These are phyloP conservation scores for Beauveria scarabaeidicola DNA, from an alignment of 2,329 filamentous ascomycete species.

Conservation along the genomic window DNA sequence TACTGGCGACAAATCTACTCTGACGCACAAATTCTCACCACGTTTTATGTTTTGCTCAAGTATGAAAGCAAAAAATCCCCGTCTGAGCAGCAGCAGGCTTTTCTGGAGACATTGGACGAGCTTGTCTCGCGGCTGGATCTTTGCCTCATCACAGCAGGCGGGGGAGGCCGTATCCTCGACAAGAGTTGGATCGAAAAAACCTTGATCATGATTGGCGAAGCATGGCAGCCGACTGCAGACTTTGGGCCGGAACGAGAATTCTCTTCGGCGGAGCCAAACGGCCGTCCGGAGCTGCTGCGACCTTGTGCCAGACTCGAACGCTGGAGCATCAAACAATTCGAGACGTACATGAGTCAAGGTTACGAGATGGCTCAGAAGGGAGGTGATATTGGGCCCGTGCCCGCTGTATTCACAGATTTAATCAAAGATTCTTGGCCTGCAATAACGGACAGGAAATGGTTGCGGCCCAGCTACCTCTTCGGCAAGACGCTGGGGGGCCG, in stretches of 20 bases:
- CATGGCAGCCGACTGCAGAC: slow-evolving; percentile 14
- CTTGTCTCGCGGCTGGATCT: slow-evolving; percentile 64
- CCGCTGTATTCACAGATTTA: slow-evolving; percentile 61
- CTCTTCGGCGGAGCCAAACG: slow-evolving; percentile 21
- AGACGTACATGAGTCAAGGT: slow-evolving; percentile 47
- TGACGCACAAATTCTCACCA: slow-evolving; percentile 59
- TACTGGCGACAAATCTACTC: slow-evolving; percentile 66
- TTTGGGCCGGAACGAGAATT: slow-evolving; percentile 15
- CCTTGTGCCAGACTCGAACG: slow-evolving; percentile 24
- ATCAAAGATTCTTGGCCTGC: slow-evolving; percentile 67
- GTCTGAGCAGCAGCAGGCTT: slow-evolving; percentile 13
- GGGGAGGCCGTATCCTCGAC: slow-evolving; percentile 43
- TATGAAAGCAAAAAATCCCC: background rate
- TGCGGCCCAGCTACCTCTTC: slow-evolving; percentile 63
- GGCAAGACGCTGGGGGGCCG: slow-evolving; percentile 65
- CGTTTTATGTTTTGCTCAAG: slow-evolving; percentile 29
- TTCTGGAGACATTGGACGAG: slow-evolving; percentile 33
- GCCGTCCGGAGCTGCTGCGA: slow-evolving; percentile 19
- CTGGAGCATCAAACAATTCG: slow-evolving; percentile 51
- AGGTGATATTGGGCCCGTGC: slow-evolving; percentile 33
- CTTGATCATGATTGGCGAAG: slow-evolving; percentile 33
- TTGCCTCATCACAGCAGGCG: slow-evolving; percentile 67
- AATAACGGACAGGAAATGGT: slow-evolving; percentile 59
- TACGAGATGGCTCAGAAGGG: background rate
- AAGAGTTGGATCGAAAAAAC: slow-evolving; percentile 42